These are phyloP conservation scores for Acacia melanoxylon DNA, from an alignment of 306 rosid genomes.

Conservation along the genomic window DNA sequence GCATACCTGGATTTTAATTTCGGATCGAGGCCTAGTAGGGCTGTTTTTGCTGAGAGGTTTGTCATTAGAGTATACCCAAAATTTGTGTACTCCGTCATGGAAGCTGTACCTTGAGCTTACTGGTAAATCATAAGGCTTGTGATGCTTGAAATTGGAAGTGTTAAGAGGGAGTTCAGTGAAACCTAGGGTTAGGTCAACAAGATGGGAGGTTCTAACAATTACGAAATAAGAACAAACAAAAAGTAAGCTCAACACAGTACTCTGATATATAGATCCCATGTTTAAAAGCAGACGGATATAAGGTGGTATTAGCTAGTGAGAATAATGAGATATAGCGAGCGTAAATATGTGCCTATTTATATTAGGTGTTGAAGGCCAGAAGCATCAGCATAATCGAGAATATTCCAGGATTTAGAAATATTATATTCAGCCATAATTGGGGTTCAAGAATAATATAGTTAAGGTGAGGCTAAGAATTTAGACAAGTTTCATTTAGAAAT, in stretches of 20 bases:
- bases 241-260: neutral
- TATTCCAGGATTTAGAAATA: neutral
- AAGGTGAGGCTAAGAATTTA: too few relatives aligned
- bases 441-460: neutral
- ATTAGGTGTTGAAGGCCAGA: neutral
- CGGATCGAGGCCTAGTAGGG: slow-evolving; percentile 25
- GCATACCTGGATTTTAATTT: neutral
- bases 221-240: neutral
- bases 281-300: neutral
- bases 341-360: neutral
- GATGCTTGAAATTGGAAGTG: slow-evolving; percentile 1
- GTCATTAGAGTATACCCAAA: slow-evolving; percentile 39
- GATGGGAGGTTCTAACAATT: neutral
- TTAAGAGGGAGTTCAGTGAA: slow-evolving; percentile 29
- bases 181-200: slow-evolving; percentile 22
- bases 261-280: neutral
- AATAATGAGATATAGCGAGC: neutral
- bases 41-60: slow-evolving; percentile 28
- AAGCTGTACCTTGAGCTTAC: slow-evolving; percentile 29
- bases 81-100: slow-evolving; percentile 30
- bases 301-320: neutral
- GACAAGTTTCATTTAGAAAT: too few relatives aligned
- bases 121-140: slow-evolving; percentile 35
- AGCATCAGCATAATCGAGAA: neutral
- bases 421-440: neutral